These are phyloP conservation scores for Linaria vulgaris DNA, from an alignment of 257 asterid species.

Conservation along the genomic window DNA sequence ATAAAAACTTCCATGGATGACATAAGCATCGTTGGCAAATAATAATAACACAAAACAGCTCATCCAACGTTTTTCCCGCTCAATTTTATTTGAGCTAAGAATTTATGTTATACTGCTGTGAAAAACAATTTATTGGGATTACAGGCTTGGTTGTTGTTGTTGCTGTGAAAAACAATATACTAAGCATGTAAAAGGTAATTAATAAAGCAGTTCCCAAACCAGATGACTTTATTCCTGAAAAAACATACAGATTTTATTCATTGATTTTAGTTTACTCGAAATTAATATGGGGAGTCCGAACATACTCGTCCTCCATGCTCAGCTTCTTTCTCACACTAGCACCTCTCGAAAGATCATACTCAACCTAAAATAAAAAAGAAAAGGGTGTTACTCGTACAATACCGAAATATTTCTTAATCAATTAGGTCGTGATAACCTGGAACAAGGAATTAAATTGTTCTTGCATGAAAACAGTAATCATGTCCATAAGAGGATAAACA, in stretches of 20 bases:
- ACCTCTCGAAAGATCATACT: constrained; percentile 70
- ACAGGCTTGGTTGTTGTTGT: too few relatives aligned
- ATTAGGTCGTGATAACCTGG: not conserved
- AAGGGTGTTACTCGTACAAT: constrained; percentile 28
- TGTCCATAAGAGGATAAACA: constrained; percentile 7
- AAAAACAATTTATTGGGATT: too few relatives aligned
- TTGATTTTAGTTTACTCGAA: constrained; percentile 6
- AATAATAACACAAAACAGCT: constrained; percentile 12
- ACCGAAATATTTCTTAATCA: constrained; percentile 1
- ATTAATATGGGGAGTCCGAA: constrained; percentile 24
- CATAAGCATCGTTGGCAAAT: constrained; percentile 14
- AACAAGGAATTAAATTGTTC: constrained; percentile 1
- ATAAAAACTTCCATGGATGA: constrained; percentile 15
- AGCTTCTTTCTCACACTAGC: constrained; percentile 69
- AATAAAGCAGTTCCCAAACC: not conserved
- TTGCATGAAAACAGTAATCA: constrained; percentile 10
- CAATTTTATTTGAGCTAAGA: constrained; percentile 8
- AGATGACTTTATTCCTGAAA: constrained; percentile 13
- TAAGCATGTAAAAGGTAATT: constrained; percentile 11
- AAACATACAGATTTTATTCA: not conserved
- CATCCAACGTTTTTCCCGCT: not conserved
- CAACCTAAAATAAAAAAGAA: constrained; percentile 54
- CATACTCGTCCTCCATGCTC: constrained; percentile 78
- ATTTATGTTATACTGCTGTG: not conserved
- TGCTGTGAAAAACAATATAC: not conserved